A percentile compares a stretch with the other conserved stretches of the same genome.
Conservation (phyloP, 1,284 basidiomycete genomes). For the Cutaneotrichosporon sp. region DNA sequence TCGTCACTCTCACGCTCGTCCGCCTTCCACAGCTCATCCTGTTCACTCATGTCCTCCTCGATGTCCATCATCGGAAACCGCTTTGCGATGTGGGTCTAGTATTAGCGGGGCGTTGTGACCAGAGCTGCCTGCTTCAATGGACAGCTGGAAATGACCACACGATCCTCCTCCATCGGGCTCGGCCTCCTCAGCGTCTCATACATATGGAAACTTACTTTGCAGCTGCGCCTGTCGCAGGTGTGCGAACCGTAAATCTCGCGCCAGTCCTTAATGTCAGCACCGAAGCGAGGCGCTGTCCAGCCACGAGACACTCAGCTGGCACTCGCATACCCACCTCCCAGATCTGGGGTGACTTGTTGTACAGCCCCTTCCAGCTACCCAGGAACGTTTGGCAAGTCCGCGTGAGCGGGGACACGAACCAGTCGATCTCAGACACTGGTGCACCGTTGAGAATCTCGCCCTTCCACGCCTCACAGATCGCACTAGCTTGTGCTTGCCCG, state of each 20-base stretch:
- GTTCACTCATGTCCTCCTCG: slow-evolving; percentile 64
- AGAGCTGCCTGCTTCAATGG: too few relatives aligned
- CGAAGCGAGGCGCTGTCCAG: too few relatives aligned
- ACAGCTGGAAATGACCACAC: too few relatives aligned
- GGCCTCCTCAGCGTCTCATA: too few relatives aligned
- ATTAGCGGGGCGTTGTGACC: not conserved
- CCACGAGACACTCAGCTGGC: not conserved
- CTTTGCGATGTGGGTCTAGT: slow-evolving; percentile 53
- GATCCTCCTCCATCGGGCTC: too few relatives aligned
- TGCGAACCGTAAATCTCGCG: slow-evolving; percentile 47
- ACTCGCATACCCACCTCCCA: slow-evolving; percentile 35
- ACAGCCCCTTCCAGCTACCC: slow-evolving; percentile 58
- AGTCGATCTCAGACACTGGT: slow-evolving; percentile 56
- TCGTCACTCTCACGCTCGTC: slow-evolving; percentile 61
- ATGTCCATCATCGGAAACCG: slow-evolving; percentile 62
- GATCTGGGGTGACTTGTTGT: slow-evolving; percentile 34
- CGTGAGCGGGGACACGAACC: slow-evolving; percentile 68
- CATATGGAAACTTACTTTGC: too few relatives aligned
- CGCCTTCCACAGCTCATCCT: slow-evolving; percentile 64
- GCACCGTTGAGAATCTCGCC: slow-evolving; percentile 55
- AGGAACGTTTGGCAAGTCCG: slow-evolving; percentile 66
- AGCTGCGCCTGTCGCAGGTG: slow-evolving; percentile 45
- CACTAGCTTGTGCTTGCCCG: slow-evolving; percentile 62
- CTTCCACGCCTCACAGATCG: slow-evolving; percentile 57
- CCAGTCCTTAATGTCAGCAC: slow-evolving; percentile 27